Base-by-base conservation (phyloP, 2,329 filamentous ascomycete species). In the Geosmithia flava region DNA sequence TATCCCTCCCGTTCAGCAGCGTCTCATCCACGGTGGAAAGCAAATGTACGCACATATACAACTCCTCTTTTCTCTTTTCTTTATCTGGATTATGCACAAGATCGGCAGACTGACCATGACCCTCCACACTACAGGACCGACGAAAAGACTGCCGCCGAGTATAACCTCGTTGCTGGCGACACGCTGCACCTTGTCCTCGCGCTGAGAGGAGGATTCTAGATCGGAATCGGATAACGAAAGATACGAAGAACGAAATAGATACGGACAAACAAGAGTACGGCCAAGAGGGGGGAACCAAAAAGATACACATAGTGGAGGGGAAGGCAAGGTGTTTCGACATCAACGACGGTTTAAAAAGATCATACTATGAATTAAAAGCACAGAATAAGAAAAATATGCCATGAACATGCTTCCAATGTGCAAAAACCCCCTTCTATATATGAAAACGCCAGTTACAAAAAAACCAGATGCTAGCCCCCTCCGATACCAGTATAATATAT, bases 131-230 rank as follows among this genome's bases (percentile, higher is more conserved):
- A 52, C 54, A 97, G 91, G 89, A 81, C 82, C 62, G 93, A 98
- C 63, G 91, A 97, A 59, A 95, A 95, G 70, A 91, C 88, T 11
- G 91, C 93, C 7, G 72, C 76, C 48, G 91, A 97, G 59, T 97
- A 97, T 66, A 80, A 80, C 54, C 86, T 98, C 53, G 86, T 93
- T 65, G 88, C 88, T 48, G 93, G 93, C 50, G 87, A 89, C 53
- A 98, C 91, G 37, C 75, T 98, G 57, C 93, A 98, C 75, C 74
- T 98, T 62, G 93, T 98, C 47, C 82, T 98, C 55, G 94, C 93
- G 42, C 81, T 98, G 52, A 81, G 93, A 63, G 93, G 93, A 49
- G 91, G 91, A 11, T 16, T 5, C 15, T 13, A 16, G 33, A 37
- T 6, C 33, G n/a, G n/a, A n/a, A n/a, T n/a, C n/a, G n/a, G n/a